phyloP scores from a whole-genome alignment of 495 filamentous ascomycete genomes.

The Lophium mytilinum region DNA sequence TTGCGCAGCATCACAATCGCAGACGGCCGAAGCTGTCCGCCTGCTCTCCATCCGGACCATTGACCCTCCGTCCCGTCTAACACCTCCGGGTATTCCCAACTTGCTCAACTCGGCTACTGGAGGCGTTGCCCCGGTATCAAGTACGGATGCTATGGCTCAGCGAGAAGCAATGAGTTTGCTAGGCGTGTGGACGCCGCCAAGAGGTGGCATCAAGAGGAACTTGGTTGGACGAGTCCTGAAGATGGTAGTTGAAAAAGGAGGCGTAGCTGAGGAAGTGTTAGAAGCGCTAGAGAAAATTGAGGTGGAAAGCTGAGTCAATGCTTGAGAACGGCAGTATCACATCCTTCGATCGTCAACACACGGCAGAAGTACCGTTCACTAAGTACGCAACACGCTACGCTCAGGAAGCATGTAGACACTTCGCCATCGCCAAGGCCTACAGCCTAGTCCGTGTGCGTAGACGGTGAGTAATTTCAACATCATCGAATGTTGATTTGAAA shows the following conservation, averaged over 20 bases:
- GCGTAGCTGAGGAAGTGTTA: conserved; percentile 77
- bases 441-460: no score
- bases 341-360: no score
- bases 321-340: not conserved
- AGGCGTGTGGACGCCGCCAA: conserved; percentile 70
- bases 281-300: conserved; percentile 57
- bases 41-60: conserved; percentile 59
- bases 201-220: conserved; percentile 64
- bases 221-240: conserved; percentile 55
- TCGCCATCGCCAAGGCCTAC: no score
- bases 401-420: no score
- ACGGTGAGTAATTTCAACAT: no score
- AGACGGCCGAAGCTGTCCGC: conserved; percentile 34
- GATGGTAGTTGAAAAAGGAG: conserved; percentile 43
- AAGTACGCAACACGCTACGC: no score
- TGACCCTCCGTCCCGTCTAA: conserved; percentile 62
- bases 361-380: no score
- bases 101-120: conserved; percentile 57
- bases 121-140: conserved; percentile 34
- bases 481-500: no score
- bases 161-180: conserved; percentile 50
- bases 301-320: conserved; percentile 12
- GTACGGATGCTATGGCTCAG: conserved; percentile 37
- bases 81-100: conserved; percentile 62
- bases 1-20: conserved; percentile 34